phyloP scores from a whole-genome alignment of 805 yeast genomes.

The Vanderwaltozyma yarrowii region DNA sequence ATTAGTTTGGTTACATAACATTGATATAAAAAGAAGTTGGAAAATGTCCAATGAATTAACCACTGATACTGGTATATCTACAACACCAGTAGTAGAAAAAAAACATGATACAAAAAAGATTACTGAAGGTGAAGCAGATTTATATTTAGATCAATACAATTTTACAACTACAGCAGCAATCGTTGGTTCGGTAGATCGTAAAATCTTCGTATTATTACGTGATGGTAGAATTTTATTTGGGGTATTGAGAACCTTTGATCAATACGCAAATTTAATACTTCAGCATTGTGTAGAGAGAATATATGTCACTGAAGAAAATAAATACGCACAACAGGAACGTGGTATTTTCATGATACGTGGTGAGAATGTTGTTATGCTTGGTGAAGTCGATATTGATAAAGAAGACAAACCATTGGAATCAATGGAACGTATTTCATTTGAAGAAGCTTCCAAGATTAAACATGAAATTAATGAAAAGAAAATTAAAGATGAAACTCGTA shows the following conservation, averaged over 20 bases:
- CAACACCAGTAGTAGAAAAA: constrained; percentile 2
- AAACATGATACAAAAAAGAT: constrained; percentile 18
- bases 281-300: constrained; percentile 87
- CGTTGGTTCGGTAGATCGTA: constrained; percentile 73
- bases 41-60: background rate
- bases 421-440: constrained; percentile 50
- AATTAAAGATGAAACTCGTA: constrained; percentile 34
- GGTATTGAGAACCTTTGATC: constrained; percentile 88
- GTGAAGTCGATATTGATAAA: constrained; percentile 82
- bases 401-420: constrained; percentile 61
- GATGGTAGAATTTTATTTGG: constrained; percentile 89
- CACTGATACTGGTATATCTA: background rate
- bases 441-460: constrained; percentile 44
- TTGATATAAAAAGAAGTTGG: too few relatives aligned
- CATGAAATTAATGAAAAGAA: constrained; percentile 25
- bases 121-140: constrained; percentile 38
- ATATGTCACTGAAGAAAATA: constrained; percentile 42
- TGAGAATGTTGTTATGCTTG: constrained; percentile 88
- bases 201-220: constrained; percentile 73
- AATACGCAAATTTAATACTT: constrained; percentile 81
- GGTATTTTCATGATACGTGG: constrained; percentile 90
- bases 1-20: too few relatives aligned
- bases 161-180: constrained; percentile 88
- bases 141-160: constrained; percentile 69
- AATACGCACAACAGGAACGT: constrained; percentile 65